phyloP scores from a whole-genome alignment of 2,329 filamentous ascomycete genomes.

The Gnomoniopsis sp. region DNA sequence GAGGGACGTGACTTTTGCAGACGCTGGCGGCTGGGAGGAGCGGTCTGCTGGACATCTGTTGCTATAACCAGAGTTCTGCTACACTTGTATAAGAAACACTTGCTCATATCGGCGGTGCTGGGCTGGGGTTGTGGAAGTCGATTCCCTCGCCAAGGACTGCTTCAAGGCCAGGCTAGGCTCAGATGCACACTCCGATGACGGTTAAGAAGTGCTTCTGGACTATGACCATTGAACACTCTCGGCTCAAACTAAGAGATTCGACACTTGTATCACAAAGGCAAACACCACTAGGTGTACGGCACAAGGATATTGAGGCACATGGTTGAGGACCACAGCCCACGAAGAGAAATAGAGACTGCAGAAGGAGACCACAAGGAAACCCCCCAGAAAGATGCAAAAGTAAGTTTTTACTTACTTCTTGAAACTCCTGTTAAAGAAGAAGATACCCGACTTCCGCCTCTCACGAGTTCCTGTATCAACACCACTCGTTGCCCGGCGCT shows the following conservation, averaged over 20 bases:
- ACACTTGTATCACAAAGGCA: too few relatives aligned
- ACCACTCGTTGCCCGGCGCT: conserved; percentile 12
- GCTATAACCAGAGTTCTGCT: conserved; percentile 6
- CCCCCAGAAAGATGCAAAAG: background rate
- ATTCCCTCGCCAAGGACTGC: background rate
- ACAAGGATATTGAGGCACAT: too few relatives aligned
- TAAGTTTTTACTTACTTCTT: conserved; percentile 12
- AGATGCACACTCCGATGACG: too few relatives aligned
- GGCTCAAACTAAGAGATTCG: too few relatives aligned
- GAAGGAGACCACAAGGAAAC: background rate
- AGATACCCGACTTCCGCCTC: conserved; percentile 17
- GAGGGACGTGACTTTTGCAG: conserved; percentile 5
- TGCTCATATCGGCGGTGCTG: background rate
- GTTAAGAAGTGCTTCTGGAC: background rate
- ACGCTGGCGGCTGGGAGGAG: conserved; percentile 6
- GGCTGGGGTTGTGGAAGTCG: background rate
- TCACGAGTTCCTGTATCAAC: conserved; percentile 6
- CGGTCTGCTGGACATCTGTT: conserved; percentile 1
- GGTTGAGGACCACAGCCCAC: background rate
- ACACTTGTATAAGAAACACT: conserved; percentile 18
- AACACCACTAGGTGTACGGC: too few relatives aligned
- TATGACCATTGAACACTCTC: too few relatives aligned
- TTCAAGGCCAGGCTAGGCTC: too few relatives aligned
- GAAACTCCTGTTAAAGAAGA: conserved; percentile 17
- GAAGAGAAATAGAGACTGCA: background rate